Evolutionary conservation across 805 yeast species (phyloP), one percentile per base, ranked within the genome.

Genomic region (Starmerella potacharoeniae): DNA sequence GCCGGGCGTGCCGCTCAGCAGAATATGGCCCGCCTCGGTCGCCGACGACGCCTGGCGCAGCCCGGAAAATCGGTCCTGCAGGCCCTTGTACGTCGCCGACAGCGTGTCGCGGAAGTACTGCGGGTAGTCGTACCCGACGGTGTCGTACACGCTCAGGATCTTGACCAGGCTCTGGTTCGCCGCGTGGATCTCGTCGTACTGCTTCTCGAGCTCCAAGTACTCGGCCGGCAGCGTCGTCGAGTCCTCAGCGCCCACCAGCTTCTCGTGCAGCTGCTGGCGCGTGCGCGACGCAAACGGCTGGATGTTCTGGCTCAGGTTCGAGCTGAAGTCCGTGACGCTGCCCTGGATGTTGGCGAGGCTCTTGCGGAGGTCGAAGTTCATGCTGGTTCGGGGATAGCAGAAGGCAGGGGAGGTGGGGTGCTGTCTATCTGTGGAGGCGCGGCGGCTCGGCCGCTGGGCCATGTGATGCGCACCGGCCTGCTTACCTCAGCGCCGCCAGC

Each of bases 171-270:
- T 76, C 60, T 73, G 76, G 74, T 84, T 85, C 55, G 86, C 81
- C 49, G 76, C 71, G 71, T 83, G 81, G 68, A 86, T 76, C 56
- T 84, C 78, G 63, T 86, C 95, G 56, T 86, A 79, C 64, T 80
- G 81, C 59, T 75, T 73, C 70, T 87, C 95, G 61, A 86, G 77
- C 57, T 81, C 83, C 52, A 83, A 71, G 68, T 86, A 87, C 68
- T 87, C 95, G 55, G 82, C 80, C 35, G 95, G 95, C 60, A 87
- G 76, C 66, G 86, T 90, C 54, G 91, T 83, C 62, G 85, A 83
- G 66, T 87, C 95, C 52, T 83, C 87, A 40, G 82, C 86, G 61
- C 83, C 80, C 49, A 95, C 95, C 31, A 87, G 77, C 62, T 73
- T 78, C 69, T 87, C 95, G 69, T 86, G 91, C 46, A 87, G 79